A percentile compares a stretch with the other conserved stretches of the same genome.
phyloP scores from a whole-genome alignment of 106 monocot genomes.

The Acorus gramineus region DNA sequence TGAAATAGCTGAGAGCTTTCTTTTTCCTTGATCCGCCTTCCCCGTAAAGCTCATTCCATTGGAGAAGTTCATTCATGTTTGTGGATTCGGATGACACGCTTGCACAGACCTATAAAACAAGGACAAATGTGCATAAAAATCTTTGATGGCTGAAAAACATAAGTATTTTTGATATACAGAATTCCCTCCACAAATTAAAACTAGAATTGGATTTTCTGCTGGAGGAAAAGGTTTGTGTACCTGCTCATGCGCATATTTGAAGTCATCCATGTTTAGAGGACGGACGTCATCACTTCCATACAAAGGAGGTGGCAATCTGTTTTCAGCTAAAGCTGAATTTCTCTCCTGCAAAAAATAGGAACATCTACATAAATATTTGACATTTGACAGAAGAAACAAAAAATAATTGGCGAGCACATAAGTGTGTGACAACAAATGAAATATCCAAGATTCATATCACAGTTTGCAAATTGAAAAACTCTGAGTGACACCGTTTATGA shows the following conservation, averaged over 20 bases:
- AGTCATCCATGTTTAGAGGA: constrained; percentile 42
- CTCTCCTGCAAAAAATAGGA: constrained; percentile 20
- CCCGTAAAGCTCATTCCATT: constrained; percentile 67
- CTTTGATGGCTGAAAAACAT: not conserved
- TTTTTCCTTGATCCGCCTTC: constrained; percentile 75
- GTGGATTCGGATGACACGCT: constrained; percentile 60
- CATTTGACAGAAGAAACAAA: no score
- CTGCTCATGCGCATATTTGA: constrained; percentile 61
- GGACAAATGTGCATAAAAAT: constrained; percentile 5
- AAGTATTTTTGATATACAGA: no score
- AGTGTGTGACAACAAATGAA: no score
- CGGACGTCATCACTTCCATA: constrained; percentile 42
- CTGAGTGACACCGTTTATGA: no score
- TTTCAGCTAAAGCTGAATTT: constrained; percentile 31
- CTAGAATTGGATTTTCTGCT: no score
- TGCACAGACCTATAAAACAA: constrained; percentile 39
- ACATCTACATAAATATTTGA: no score
- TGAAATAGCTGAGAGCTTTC: constrained; percentile 54
- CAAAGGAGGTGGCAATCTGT: constrained; percentile 31
- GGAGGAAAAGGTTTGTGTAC: constrained; percentile 4
- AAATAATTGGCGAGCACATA: no score
- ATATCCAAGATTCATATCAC: no score
- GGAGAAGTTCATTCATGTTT: constrained; percentile 59
- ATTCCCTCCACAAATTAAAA: no score
- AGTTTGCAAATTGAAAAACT: no score